These are phyloP conservation scores for Alternaria solani DNA, from an alignment of 2,329 filamentous ascomycete species.

Conservation along the genomic window DNA sequence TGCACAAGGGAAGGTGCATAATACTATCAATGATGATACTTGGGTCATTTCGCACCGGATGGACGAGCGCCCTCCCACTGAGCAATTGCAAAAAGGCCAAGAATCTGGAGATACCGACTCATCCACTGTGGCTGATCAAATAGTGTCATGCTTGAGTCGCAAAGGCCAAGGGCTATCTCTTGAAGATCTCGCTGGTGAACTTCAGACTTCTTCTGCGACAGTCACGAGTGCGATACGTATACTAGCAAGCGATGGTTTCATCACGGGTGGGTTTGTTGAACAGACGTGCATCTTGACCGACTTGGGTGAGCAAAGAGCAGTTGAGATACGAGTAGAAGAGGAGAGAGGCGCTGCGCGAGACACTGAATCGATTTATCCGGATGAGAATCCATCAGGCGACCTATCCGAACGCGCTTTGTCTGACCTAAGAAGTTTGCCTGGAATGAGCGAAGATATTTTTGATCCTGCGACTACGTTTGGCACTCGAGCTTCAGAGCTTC, in stretches of 20 bases:
- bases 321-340: neutral
- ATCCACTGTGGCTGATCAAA: neutral
- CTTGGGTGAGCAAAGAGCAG: neutral
- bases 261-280: neutral
- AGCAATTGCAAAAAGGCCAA: neutral
- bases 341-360: neutral
- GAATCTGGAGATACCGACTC: neutral
- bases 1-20: slow-evolving; percentile 17
- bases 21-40: slow-evolving; percentile 22
- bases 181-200: accelerated
- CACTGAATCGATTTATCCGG: neutral
- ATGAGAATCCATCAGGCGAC: neutral
- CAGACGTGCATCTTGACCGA: neutral
- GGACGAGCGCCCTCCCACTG: too few species aligned
- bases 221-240: neutral
- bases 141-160: neutral
- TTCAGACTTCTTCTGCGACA: neutral
- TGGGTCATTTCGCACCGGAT: slow-evolving; percentile 24
- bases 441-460: neutral
- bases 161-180: neutral
- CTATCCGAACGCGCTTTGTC: neutral
- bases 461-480: neutral
- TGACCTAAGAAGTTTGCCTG: neutral
- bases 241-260: neutral
- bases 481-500: neutral